Evolutionary conservation across 306 rosid species (phyloP).

Genomic region (Cicer yamashitae): DNA sequence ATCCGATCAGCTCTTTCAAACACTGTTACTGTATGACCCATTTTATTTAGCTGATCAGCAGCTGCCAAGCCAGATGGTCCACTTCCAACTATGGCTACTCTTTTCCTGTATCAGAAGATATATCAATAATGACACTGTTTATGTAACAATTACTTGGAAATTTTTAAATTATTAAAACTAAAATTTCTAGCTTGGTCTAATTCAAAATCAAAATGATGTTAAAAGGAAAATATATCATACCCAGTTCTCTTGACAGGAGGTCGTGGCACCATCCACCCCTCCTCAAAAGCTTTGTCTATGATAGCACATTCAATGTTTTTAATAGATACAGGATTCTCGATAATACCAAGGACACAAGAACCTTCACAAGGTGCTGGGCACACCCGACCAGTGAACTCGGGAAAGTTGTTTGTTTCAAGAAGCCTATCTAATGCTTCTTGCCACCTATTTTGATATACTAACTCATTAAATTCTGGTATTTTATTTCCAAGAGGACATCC

Average conservation of each 20-base stretch:
- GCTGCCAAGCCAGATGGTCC: conserved; percentile 99
- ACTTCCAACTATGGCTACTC: conserved; percentile 92
- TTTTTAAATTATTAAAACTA: background rate
- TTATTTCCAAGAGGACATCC: conserved; percentile 99
- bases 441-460: conserved; percentile 98
- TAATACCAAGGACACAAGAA: conserved; percentile 78
- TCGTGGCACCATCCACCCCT: conserved; percentile 99
- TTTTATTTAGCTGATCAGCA: conserved; percentile 93
- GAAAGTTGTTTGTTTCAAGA: conserved; percentile 98
- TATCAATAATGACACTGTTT: background rate
- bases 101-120: conserved; percentile 62
- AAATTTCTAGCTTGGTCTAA: background rate
- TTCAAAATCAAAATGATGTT: background rate
- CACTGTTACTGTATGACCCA: conserved; percentile 77
- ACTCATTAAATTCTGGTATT: conserved; percentile 94
- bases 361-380: conserved; percentile 99
- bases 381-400: conserved; percentile 97
- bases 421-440: conserved; percentile 90
- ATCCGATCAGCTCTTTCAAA: conserved; percentile 57
- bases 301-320: conserved; percentile 97
- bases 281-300: conserved; percentile 96
- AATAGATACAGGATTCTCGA: conserved; percentile 91
- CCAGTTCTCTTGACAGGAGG: conserved; percentile 89
- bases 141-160: background rate
- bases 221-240: conserved; percentile 51